A percentile compares a stretch with the other conserved stretches of the same genome.
These are phyloP conservation scores for Lophiotrema nucula DNA, from an alignment of 495 filamentous ascomycete species.

Conservation along the genomic window DNA sequence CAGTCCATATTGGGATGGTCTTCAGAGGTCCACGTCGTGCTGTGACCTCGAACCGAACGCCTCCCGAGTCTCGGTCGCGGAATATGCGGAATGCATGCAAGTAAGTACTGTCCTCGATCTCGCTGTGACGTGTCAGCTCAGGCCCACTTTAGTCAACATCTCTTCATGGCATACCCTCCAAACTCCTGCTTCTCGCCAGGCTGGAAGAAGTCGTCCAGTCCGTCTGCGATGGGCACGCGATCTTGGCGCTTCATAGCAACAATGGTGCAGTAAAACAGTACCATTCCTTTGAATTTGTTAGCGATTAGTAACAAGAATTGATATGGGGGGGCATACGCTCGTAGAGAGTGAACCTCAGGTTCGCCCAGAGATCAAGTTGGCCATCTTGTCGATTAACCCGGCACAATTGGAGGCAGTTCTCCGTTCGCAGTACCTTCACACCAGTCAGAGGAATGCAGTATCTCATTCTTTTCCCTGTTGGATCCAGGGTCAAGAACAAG, in stretches of 20 bases:
- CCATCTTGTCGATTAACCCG: constrained; percentile 47
- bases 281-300: constrained; percentile 56
- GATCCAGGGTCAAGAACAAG: constrained; percentile 51
- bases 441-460: constrained; percentile 53
- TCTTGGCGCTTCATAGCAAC: constrained; percentile 73
- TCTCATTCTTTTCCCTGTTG: constrained; percentile 39
- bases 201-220: constrained; percentile 59
- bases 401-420: constrained; percentile 56
- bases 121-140: constrained; percentile 49
- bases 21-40: constrained; percentile 36
- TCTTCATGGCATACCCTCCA: constrained; percentile 62
- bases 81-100: constrained; percentile 71
- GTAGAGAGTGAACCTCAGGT: constrained; percentile 56
- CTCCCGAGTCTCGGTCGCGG: constrained; percentile 61
- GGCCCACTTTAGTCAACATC: too few species aligned
- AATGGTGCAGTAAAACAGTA: constrained; percentile 76
- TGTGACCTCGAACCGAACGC: constrained; percentile 56
- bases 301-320: neutral
- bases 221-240: constrained; percentile 48
- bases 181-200: constrained; percentile 64
- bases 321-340: constrained; percentile 49
- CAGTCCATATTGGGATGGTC: constrained; percentile 43
- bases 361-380: constrained; percentile 54
- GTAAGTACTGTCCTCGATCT: constrained; percentile 69
- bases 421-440: constrained; percentile 54